These are phyloP conservation scores for Solanum paucissectum DNA, from an alignment of 257 asterid species.

Conservation along the genomic window DNA sequence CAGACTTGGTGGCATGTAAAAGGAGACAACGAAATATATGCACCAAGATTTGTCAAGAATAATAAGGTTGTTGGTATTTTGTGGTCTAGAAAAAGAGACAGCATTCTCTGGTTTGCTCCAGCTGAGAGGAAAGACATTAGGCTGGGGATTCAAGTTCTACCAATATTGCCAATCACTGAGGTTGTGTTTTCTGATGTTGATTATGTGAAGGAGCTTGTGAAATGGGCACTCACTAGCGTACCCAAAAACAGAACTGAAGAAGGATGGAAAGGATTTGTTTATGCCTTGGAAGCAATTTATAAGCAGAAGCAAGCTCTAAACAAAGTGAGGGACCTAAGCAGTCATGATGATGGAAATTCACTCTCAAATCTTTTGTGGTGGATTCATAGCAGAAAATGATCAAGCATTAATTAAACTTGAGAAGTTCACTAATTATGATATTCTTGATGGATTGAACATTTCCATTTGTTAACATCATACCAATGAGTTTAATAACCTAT, in stretches of 20 bases:
- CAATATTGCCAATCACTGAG: conserved; percentile 72
- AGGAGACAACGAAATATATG: conserved; percentile 35
- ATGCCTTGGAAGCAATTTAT: conserved; percentile 67
- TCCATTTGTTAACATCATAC: not conserved
- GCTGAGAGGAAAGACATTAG: conserved; percentile 67
- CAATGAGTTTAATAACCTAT: not conserved
- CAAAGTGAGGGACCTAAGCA: conserved; percentile 34
- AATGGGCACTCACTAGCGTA: conserved; percentile 66
- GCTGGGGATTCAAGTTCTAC: conserved; percentile 75
- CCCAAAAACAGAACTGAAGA: conserved; percentile 62
- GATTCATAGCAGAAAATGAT: conserved; percentile 62
- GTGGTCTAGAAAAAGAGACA: conserved; percentile 83
- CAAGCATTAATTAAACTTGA: not conserved
- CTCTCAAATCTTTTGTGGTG: conserved; percentile 85
- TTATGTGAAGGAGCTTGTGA: conserved; percentile 54
- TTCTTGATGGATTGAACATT: not conserved
- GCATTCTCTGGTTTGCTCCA: conserved; percentile 90
- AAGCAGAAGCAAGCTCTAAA: conserved; percentile 40
- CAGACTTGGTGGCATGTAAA: conserved; percentile 89
- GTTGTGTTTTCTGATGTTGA: conserved; percentile 51
- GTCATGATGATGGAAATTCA: conserved; percentile 79
- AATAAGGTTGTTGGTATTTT: conserved; percentile 79
- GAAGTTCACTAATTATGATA: not conserved
- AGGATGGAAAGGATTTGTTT: conserved; percentile 90
- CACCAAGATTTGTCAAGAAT: conserved; percentile 39